Evolutionary conservation across 495 filamentous ascomycete species (phyloP), one percentile per base, ranked within the genome.

Genomic region (Xylaria intraflava): DNA sequence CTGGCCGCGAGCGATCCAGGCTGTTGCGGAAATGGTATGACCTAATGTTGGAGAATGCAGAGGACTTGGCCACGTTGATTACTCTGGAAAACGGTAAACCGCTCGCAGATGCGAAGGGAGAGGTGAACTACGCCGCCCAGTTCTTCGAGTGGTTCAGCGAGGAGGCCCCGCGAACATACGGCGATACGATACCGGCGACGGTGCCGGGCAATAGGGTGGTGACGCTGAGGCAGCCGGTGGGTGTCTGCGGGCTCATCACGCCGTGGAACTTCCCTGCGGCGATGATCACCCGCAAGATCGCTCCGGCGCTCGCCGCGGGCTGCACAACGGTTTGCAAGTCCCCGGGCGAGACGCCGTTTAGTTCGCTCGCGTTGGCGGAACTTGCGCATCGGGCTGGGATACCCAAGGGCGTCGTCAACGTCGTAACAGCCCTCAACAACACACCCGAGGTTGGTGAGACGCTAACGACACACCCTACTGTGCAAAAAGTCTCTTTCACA

Each of bases 241-340:
- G 93, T 57, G 92, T 98, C 11, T 94, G 89, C 62, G 92, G 90
- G 11, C 73, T 98, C 29, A 96, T 98, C 65, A 96, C 93, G 19
- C 93, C 93, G 22, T 95, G 90, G 90, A 96, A 95, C 72, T 96
- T 94, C 70, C 90, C 90, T 2, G 85, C 87, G 7, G 90, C 90
- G 6, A 96, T 95, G 90, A 86, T 94, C 59, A 92, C 90, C 2
- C 74, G 90, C 23, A 95, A 96, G 70, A 82, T 91, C 51, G 90
- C 82, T 1, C 88, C 90, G 2, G 90, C 90, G 22, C 73, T 96
- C 49, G 90, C 75, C 9, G 73, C 70, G 19, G 75, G 75, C 39
- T 95, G 91, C 66, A 91, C 91, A 1, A 84, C 91, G 0, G 89
- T 96, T 0, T 81, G 80, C 38, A 96, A 96, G 72, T 79, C 88